Conservation (phyloP, 2,329 filamentous ascomycete species). For the Sarocladium brachiariae region DNA sequence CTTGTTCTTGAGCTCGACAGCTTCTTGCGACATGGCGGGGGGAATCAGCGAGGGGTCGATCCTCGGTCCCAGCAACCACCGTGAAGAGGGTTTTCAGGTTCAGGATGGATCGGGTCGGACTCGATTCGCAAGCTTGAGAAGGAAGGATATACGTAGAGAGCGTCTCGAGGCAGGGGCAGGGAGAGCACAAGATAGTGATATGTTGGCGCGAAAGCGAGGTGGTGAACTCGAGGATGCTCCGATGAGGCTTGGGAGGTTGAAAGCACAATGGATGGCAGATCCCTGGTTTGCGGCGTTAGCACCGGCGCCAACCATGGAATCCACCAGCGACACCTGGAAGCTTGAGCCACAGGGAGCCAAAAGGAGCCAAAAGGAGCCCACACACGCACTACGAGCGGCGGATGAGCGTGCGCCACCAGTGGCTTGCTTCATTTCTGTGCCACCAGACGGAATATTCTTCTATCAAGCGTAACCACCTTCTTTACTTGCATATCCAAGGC, state of each 20-base stretch:
- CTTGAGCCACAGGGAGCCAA: not conserved
- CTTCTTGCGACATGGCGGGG: slow-evolving; percentile 50
- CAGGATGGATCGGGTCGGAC: no score
- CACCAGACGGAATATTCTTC: not conserved
- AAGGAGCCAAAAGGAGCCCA: not conserved
- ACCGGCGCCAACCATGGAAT: not conserved
- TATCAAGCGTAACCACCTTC: not conserved
- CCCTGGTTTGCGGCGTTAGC: no score
- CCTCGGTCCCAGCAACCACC: slow-evolving; percentile 7
- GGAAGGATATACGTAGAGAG: no score
- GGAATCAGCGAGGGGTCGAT: not conserved
- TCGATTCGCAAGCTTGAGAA: no score
- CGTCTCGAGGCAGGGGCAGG: no score
- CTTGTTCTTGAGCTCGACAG: slow-evolving; percentile 80
- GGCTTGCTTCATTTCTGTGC: not conserved
- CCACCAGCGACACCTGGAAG: not conserved
- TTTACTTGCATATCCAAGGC: slow-evolving; percentile 1
- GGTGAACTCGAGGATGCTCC: not conserved
- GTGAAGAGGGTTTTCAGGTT: not conserved
- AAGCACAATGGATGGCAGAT: no score
- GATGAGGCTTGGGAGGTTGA: no score
- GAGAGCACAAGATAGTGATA: no score
- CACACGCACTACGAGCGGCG: no score
- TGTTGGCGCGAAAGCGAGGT: not conserved
- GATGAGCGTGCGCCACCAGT: no score